Evolutionary conservation across 495 filamentous ascomycete species (phyloP), one percentile per base, ranked within the genome.

Genomic region (Platismatia glauca): DNA sequence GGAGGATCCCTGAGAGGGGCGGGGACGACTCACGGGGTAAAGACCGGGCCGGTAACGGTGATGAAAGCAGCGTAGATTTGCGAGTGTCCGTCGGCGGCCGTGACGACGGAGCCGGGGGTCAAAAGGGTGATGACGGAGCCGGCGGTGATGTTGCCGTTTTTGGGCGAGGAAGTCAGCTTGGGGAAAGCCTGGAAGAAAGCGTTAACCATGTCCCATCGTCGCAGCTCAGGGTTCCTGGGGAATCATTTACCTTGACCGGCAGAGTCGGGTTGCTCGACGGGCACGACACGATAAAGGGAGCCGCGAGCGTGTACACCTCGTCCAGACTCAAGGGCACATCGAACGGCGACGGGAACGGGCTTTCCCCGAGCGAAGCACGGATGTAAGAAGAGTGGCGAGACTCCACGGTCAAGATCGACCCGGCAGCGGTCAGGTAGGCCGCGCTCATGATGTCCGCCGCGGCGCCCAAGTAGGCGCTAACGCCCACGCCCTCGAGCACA

Each of bases 331-430:
- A 75, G 8, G 84, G 82, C 6, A 74, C 75, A 43, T 85, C 85
- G 68, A 85, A 84, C 2, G 82, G 71, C 55, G 81, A 76, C 7
- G 84, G 73, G 60, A 82, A 81, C 7, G 85, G 81, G 22, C 69
- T 69, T 55, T 81, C 69, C 12, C 74, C 70, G 12, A 79, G 73
- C 7, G 77, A 71, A 44, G 74, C 74, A 55, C 85, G 83, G 58
- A 86, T 75, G 70, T 81, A 82, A 9, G 84, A 73, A 35, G 75
- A 81, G 73, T 87, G 85, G 7, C 84, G 79, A 41, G 82, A 77
- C 66, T 87, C 85, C 27, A 84, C 75, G 50, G 84, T 83, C 35
- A 86, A 71, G 66, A 88, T 87, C 44, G 78, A 79, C 33, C 78
- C 84, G 11, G 84, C 85, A 6, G 79, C 82, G n/a, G 81, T 82